These are phyloP conservation scores for Alopecurus myosuroides DNA, from an alignment of 176 grass and related monocot genomes.

Conservation along the genomic window DNA sequence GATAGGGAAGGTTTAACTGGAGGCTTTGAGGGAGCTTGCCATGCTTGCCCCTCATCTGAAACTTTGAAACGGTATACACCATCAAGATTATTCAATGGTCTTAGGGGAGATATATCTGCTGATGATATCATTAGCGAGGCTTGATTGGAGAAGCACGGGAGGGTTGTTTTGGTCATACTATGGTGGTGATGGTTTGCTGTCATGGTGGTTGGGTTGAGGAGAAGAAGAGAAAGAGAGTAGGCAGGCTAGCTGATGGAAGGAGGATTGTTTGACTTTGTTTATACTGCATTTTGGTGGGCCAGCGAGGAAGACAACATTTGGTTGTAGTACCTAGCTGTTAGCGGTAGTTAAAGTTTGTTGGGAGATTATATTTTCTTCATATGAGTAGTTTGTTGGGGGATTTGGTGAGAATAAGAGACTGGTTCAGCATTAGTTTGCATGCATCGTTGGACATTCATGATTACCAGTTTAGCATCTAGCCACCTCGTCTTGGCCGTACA, in stretches of 20 bases:
- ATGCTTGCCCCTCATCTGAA: conserved; percentile 39
- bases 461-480: conserved; percentile 21
- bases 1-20: conserved; percentile 79
- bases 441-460: conserved; percentile 38
- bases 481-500: not conserved
- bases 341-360: conserved; percentile 51
- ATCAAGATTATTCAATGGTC: not conserved
- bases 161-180: conserved; percentile 58
- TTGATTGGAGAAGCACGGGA: not conserved
- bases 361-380: not conserved
- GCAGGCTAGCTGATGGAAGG: not conserved
- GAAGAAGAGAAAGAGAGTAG: conserved; percentile 24
- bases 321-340: conserved; percentile 28
- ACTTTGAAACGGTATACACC: conserved; percentile 6
- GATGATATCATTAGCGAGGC: not conserved
- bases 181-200: conserved; percentile 45
- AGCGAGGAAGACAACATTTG: conserved; percentile 14
- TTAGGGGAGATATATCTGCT: not conserved
- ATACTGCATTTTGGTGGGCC: conserved; percentile 8
- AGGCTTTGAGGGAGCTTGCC: not conserved
- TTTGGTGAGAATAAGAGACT: conserved; percentile 31
- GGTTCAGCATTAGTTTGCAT: not conserved
- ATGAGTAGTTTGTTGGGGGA: conserved; percentile 27
- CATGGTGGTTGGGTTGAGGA: conserved; percentile 55
- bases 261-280: conserved; percentile 72